Evolutionary conservation across 2,329 filamentous ascomycete genomes (phyloP).

Genomic region (Aspergillus phoenicis): DNA sequence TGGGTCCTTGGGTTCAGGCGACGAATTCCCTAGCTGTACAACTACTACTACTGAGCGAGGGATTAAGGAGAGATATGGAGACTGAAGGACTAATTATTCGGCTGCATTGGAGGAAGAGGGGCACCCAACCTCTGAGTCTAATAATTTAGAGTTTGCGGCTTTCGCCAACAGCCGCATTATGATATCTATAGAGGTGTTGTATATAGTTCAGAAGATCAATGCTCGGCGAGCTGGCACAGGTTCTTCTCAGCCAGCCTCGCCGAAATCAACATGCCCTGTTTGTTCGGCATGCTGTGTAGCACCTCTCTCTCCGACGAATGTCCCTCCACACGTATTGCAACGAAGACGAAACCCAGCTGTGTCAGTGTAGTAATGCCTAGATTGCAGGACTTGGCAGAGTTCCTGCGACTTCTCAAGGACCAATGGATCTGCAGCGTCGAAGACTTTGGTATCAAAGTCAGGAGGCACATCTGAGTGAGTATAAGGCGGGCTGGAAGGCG

Average conservation of each 20-base stretch:
- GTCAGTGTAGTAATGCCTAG: slow-evolving; percentile 84
- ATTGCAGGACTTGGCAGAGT: slow-evolving; percentile 67
- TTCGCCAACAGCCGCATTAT: too few relatives aligned
- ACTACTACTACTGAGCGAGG: neutral
- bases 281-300: slow-evolving; percentile 50
- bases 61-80: too few relatives aligned
- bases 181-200: neutral
- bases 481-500: slow-evolving; percentile 61
- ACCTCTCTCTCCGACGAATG: slow-evolving; percentile 49
- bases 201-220: neutral
- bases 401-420: slow-evolving; percentile 63
- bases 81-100: too few relatives aligned
- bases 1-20: neutral
- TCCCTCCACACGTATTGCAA: slow-evolving; percentile 64
- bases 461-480: slow-evolving; percentile 62
- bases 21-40: neutral
- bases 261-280: slow-evolving; percentile 54
- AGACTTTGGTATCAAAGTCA: slow-evolving; percentile 77
- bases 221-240: neutral
- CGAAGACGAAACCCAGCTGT: slow-evolving; percentile 76
- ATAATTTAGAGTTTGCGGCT: too few relatives aligned
- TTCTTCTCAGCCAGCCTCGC: slow-evolving; percentile 42
- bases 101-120: too few relatives aligned
- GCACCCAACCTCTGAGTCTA: too few relatives aligned
- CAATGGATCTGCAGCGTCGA: slow-evolving; percentile 60